phyloP scores from a whole-genome alignment of 1,284 basidiomycete genomes.

The Apiotrichum domesticum region DNA sequence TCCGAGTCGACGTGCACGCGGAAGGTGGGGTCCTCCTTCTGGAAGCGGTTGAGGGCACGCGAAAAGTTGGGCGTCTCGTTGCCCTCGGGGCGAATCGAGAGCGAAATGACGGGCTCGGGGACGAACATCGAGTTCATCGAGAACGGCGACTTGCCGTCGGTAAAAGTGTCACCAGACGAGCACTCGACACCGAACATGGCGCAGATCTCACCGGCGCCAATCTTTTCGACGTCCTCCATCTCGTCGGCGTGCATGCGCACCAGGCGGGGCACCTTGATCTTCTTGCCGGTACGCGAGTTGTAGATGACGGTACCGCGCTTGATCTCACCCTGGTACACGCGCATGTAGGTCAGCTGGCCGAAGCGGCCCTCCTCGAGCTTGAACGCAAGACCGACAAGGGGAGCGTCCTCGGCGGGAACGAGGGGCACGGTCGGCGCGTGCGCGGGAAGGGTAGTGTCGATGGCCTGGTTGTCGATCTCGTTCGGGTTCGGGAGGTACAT shows the following conservation, averaged over 20 bases:
- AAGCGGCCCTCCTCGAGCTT: conserved; percentile 97
- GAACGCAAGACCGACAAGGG: conserved; percentile 92
- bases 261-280: conserved; percentile 94
- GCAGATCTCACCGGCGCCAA: conserved; percentile 98
- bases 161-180: conserved; percentile 97
- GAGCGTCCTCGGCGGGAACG: conserved; percentile 71
- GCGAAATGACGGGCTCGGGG: conserved; percentile 95
- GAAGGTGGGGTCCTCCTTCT: conserved; percentile 99
- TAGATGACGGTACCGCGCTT: conserved; percentile 79
- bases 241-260: conserved; percentile 99
- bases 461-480: conserved; percentile 72
- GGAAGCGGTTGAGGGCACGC: conserved; percentile 92
- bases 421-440: conserved; percentile 66
- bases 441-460: conserved; percentile 68
- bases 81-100: conserved; percentile 86
- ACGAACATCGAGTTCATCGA: conserved; percentile 99
- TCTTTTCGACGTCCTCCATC: conserved; percentile 96
- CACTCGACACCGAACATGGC: conserved; percentile 99
- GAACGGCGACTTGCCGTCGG: conserved; percentile 76
- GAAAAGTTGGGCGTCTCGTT: conserved; percentile 94
- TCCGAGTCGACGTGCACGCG: conserved; percentile 91
- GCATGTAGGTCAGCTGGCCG: conserved; percentile 97
- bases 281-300: conserved; percentile 94
- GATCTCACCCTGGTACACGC: conserved; percentile 94
- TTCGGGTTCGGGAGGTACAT: conserved; percentile 89